These are phyloP conservation scores for Xylaria flabelliformis DNA, from an alignment of 495 filamentous ascomycete species.

Conservation along the genomic window DNA sequence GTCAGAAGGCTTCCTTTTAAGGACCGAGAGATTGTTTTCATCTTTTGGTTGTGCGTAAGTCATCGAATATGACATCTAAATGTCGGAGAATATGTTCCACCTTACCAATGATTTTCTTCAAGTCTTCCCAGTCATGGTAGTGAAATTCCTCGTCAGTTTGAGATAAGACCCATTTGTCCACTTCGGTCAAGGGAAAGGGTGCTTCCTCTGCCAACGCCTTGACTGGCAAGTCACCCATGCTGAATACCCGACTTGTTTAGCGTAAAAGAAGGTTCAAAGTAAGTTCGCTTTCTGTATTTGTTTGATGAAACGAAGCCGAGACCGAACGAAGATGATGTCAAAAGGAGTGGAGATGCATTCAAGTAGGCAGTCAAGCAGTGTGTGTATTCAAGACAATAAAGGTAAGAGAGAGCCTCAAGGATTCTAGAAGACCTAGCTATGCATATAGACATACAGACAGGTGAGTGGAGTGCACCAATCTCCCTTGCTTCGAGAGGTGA, in stretches of 20 bases:
- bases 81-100: conserved; percentile 21
- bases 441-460: too few relatives aligned
- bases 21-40: conserved; percentile 71
- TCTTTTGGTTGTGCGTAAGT: conserved; percentile 26
- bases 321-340: neutral
- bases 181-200: conserved; percentile 69
- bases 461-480: too few relatives aligned
- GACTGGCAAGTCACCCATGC: conserved; percentile 30
- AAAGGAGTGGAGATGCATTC: too few relatives aligned
- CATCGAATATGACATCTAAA: conserved; percentile 1
- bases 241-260: neutral
- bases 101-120: conserved; percentile 70
- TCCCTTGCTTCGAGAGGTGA: neutral
- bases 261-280: neutral
- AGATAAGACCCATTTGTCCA: conserved; percentile 69
- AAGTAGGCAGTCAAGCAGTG: too few relatives aligned
- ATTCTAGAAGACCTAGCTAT: too few relatives aligned
- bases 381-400: too few relatives aligned
- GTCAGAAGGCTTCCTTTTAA: conserved; percentile 85
- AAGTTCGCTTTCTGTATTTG: neutral
- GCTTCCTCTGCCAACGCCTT: conserved; percentile 39
- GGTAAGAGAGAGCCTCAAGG: too few relatives aligned
- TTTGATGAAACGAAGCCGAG: neutral
- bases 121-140: conserved; percentile 71
- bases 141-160: conserved; percentile 73